Base-by-base conservation (phyloP, 225 moss, liverwort and hornwort genomes). In the Pseudoscleropodium purum region DNA sequence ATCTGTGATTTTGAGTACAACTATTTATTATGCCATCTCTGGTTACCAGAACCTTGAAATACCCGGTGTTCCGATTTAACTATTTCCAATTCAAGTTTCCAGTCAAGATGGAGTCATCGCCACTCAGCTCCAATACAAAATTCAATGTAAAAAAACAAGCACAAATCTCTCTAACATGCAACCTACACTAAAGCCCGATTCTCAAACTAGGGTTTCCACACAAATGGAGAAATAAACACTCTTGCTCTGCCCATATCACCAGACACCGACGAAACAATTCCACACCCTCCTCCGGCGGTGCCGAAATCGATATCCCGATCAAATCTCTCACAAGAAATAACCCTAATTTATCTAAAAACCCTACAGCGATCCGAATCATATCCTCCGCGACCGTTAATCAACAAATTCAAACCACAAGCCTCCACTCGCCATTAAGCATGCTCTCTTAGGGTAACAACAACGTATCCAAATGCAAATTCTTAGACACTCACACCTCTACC, bases 181-280 rank as follows among this genome's bases (percentile, higher is more conserved):
- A 59, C 33, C 65, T 85, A 36, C 10, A 90, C 51, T 31, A 30
- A 52, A 43, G 45, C 37, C 78, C 59, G 47, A 27, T 11, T 65
- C 49, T 41, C 70, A 60, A 73, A 89, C 82, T 85, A 87, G 92
- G 89, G 92, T 70, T 87, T 83, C 41, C 43, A 73, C 49, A 68
- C 67, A 37, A 13, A 21, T 33, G 16, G 27, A 60, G 39, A 83
- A 66, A 80, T 9, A 79, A 79, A 87, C 84, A 52, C 75, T 51
- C 65, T 34, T 62, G 9, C 33, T 49, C 59, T 66, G 18, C 43
- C 51, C 49, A 82, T 7, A 61, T 75, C 83, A 51, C 79, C 36
- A 83, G 77, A 52, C 65, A 83, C n/a, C 51, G 26, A n/a, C 25
- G 24, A 23, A 8, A 82, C 9, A 24, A 82, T 43, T 64, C 69